A percentile compares a stretch with the other conserved stretches of the same genome.
Conservation (phyloP, 2,329 filamentous ascomycete genomes). For the Didymella lethalis region DNA sequence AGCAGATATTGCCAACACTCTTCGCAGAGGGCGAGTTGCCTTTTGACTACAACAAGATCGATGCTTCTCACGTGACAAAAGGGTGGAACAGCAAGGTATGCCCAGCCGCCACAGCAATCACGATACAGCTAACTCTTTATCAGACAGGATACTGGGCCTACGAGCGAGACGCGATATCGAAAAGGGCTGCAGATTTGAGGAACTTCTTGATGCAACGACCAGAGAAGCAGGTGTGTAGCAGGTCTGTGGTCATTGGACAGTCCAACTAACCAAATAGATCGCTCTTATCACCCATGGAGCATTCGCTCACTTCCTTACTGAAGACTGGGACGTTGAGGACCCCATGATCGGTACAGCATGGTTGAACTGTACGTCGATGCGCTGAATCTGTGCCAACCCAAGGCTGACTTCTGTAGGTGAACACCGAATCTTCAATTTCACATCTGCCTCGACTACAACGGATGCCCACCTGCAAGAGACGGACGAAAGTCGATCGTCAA, state of each 20-base stretch:
- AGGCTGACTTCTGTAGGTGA: conserved; percentile 29
- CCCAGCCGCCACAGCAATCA: background rate
- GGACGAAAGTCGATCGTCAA: conserved; percentile 30
- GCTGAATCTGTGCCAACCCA: background rate
- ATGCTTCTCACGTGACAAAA: conserved; percentile 67
- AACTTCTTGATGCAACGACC: conserved; percentile 39
- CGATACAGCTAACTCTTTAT: conserved; percentile 9
- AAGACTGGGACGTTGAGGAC: conserved; percentile 68
- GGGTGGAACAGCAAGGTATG: conserved; percentile 75
- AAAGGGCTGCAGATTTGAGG: conserved; percentile 41
- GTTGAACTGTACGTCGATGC: conserved; percentile 38
- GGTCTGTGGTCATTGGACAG: background rate
- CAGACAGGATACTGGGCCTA: conserved; percentile 46
- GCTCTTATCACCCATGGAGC: conserved; percentile 83
- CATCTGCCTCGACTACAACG: conserved; percentile 29
- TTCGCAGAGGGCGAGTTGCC: conserved; percentile 66
- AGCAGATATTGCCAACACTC: conserved; percentile 28
- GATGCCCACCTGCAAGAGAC: conserved; percentile 45
- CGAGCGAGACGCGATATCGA: conserved; percentile 37
- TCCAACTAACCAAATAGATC: conserved; percentile 61
- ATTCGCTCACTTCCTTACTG: conserved; percentile 83
- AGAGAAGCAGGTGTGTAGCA: conserved; percentile 35
- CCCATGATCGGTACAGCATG: conserved; percentile 44
- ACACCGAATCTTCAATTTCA: conserved; percentile 44
- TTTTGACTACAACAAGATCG: conserved; percentile 59